phyloP scores from a whole-genome alignment of 257 asterid genomes.

The Verbascum thapsus region DNA sequence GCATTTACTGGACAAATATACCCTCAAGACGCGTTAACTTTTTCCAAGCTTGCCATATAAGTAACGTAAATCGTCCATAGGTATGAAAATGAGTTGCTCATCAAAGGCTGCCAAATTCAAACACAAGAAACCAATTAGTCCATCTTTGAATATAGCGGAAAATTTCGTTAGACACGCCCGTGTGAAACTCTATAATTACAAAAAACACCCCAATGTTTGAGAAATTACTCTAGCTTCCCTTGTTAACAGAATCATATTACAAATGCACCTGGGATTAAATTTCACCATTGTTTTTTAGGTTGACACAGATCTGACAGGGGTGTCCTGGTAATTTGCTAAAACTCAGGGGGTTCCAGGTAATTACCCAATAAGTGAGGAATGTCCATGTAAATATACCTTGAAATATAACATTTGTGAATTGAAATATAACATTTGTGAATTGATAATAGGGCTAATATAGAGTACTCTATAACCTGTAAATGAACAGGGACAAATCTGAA shows the following conservation, averaged over 20 bases:
- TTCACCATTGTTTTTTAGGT: too few relatives aligned
- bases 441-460: neutral
- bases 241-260: too few relatives aligned
- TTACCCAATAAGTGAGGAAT: too few relatives aligned
- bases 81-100: slow-evolving; percentile 79
- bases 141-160: neutral
- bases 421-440: neutral
- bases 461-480: slow-evolving; percentile 58
- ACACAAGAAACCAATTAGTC: slow-evolving; percentile 14
- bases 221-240: too few relatives aligned
- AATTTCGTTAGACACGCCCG: too few relatives aligned
- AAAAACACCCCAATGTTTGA: too few relatives aligned
- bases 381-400: too few relatives aligned
- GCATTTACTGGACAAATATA: neutral
- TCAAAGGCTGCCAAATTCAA: slow-evolving; percentile 65
- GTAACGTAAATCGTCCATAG: slow-evolving; percentile 83
- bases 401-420: neutral
- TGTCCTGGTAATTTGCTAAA: too few relatives aligned
- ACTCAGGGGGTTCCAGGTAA: too few relatives aligned
- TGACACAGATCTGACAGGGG: too few relatives aligned
- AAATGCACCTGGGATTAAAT: too few relatives aligned
- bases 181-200: too few relatives aligned
- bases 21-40: slow-evolving; percentile 40
- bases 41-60: slow-evolving; percentile 75
- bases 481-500: slow-evolving; percentile 86